A percentile compares a stretch with the other conserved stretches of the same genome.
phyloP scores from a whole-genome alignment of 2,329 filamentous ascomycete species.

The Botrytis aclada region DNA sequence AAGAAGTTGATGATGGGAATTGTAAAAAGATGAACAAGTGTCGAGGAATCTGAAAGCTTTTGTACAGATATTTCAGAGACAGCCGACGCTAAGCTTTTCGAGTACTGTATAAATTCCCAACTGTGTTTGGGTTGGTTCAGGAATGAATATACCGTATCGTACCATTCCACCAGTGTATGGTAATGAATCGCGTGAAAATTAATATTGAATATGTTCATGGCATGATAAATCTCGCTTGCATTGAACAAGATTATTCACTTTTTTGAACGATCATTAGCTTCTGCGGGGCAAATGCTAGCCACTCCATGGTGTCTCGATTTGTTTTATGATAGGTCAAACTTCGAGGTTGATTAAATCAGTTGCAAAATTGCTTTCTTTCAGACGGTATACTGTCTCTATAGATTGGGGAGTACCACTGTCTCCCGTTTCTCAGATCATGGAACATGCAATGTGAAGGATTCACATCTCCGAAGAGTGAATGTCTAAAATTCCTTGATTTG shows the following conservation, averaged over 20 bases:
- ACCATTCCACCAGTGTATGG: background rate
- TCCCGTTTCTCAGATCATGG: too few relatives aligned
- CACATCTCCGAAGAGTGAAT: too few relatives aligned
- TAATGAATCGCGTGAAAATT: background rate
- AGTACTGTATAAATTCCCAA: background rate
- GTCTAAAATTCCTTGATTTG: too few relatives aligned
- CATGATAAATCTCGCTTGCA: background rate
- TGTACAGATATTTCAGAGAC: background rate
- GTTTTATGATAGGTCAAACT: background rate
- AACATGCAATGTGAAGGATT: too few relatives aligned
- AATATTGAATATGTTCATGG: background rate
- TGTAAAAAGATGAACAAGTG: background rate
- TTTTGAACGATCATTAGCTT: background rate
- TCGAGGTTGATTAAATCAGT: too few relatives aligned
- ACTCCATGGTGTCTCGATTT: background rate
- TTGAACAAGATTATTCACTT: background rate
- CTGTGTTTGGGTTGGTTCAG: background rate
- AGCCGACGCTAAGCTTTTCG: background rate
- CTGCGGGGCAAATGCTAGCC: background rate
- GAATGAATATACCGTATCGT: background rate
- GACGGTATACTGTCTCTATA: too few relatives aligned
- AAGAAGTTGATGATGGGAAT: background rate
- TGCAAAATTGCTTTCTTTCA: rapidly evolving
- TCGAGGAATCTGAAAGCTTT: background rate
- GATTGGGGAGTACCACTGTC: too few relatives aligned